Conservation (phyloP, 257 asterid species). For the Voacanga thouarsii region DNA sequence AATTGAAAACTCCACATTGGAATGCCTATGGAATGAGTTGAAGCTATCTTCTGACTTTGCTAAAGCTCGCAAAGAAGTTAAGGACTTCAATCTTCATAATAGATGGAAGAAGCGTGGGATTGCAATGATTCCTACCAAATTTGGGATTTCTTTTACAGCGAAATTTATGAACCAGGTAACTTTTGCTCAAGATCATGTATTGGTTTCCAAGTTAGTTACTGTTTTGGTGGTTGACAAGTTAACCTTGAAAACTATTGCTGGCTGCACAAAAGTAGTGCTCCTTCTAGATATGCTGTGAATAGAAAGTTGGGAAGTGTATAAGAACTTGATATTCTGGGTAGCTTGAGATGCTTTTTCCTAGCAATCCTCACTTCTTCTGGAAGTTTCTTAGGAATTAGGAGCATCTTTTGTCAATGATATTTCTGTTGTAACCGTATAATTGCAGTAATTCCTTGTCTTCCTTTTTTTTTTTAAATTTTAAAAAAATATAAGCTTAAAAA, state of each 20-base stretch:
- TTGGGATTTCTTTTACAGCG: slow-evolving; percentile 87
- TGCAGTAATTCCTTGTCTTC: background rate
- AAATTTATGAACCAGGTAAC: slow-evolving; percentile 94
- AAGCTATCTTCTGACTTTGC: slow-evolving; percentile 52
- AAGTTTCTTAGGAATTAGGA: background rate
- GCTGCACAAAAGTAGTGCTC: background rate
- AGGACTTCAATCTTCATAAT: slow-evolving; percentile 58
- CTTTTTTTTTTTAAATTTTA: background rate
- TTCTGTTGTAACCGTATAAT: background rate
- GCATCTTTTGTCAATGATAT: background rate
- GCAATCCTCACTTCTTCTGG: background rate
- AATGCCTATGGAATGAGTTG: slow-evolving; percentile 77
- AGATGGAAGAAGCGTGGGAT: slow-evolving; percentile 95
- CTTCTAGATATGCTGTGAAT: background rate
- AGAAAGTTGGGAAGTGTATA: background rate
- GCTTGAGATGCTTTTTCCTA: background rate
- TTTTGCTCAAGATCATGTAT: slow-evolving; percentile 13
- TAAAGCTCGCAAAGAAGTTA: slow-evolving; percentile 58
- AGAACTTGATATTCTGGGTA: background rate
- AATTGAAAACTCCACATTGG: slow-evolving; percentile 63
- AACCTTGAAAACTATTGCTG: background rate
- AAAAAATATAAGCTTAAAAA: background rate
- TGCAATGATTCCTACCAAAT: slow-evolving; percentile 79
- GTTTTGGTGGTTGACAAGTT: background rate
- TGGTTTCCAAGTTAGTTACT: background rate